phyloP scores from a whole-genome alignment of 441 rosid species.

The Mallotus repandus region DNA sequence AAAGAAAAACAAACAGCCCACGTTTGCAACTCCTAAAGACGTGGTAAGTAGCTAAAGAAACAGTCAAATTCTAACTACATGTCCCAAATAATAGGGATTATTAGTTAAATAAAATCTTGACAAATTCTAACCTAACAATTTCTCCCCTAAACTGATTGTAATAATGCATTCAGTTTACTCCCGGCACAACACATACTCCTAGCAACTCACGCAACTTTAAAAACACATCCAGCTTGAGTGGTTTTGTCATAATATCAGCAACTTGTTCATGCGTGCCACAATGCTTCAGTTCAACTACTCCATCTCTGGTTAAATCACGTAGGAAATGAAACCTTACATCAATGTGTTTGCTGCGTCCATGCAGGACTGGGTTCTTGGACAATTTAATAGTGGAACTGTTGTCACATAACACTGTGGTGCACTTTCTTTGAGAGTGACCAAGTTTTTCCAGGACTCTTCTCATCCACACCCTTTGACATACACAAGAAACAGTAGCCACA shows the following conservation, averaged over 20 bases:
- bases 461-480: background rate
- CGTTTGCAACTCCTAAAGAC: too few species aligned
- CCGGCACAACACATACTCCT: too few species aligned
- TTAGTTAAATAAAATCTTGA: too few species aligned
- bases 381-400: background rate
- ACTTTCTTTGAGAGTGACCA: background rate
- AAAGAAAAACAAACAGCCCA: too few species aligned
- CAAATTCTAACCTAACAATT: too few species aligned
- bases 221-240: too few species aligned
- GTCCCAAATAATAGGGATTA: too few species aligned
- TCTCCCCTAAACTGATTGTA: too few species aligned
- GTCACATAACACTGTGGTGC: background rate
- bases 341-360: background rate
- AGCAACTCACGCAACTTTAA: too few species aligned
- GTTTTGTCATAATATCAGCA: background rate
- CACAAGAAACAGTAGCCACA: background rate
- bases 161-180: too few species aligned
- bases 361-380: background rate
- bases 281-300: background rate
- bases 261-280: background rate
- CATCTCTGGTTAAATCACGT: background rate
- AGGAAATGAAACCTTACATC: background rate
- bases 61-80: too few species aligned
- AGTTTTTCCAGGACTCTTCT: background rate
- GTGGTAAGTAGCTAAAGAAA: too few species aligned